phyloP scores from a whole-genome alignment of 768 basidiomycete genomes.

The Pisolithus tinctorius region DNA sequence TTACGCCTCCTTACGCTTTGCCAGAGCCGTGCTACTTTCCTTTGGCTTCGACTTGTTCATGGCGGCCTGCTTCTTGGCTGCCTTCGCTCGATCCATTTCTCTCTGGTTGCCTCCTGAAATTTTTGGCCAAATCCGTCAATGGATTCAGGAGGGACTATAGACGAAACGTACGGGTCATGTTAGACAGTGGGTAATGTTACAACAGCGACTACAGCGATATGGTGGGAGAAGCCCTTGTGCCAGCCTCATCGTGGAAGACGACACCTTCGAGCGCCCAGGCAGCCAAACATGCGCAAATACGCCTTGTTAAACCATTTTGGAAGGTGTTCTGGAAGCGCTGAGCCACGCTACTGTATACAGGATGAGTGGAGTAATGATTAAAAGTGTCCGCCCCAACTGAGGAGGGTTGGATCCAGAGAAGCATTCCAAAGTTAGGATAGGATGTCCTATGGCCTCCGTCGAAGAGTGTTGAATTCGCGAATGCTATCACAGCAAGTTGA shows the following conservation, averaged over 20 bases:
- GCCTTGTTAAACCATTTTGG: too few species aligned
- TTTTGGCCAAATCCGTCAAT: constrained; percentile 6
- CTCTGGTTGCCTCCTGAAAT: constrained; percentile 74
- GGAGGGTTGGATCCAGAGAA: background rate
- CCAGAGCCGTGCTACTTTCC: constrained; percentile 55
- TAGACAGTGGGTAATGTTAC: constrained; percentile 1
- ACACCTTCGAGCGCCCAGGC: too few species aligned
- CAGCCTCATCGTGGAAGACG: too few species aligned
- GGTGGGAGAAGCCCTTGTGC: too few species aligned
- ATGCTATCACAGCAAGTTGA: background rate
- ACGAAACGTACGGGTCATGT: constrained; percentile 51
- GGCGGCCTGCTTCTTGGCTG: constrained; percentile 62
- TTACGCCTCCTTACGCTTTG: constrained; percentile 72
- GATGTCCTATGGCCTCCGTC: background rate
- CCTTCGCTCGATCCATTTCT: constrained; percentile 64
- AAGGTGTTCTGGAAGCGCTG: too few species aligned
- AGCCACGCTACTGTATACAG: too few species aligned
- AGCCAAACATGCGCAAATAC: too few species aligned
- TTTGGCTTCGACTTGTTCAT: constrained; percentile 54
- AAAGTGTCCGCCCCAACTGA: too few species aligned
- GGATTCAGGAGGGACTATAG: background rate
- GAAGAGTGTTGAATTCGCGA: background rate
- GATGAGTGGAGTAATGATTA: too few species aligned
- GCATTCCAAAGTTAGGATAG: too few species aligned
- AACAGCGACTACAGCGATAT: background rate